Conservation (phyloP, 371 early-diverging fungal genomes). For the Mortierella sp. region DNA sequence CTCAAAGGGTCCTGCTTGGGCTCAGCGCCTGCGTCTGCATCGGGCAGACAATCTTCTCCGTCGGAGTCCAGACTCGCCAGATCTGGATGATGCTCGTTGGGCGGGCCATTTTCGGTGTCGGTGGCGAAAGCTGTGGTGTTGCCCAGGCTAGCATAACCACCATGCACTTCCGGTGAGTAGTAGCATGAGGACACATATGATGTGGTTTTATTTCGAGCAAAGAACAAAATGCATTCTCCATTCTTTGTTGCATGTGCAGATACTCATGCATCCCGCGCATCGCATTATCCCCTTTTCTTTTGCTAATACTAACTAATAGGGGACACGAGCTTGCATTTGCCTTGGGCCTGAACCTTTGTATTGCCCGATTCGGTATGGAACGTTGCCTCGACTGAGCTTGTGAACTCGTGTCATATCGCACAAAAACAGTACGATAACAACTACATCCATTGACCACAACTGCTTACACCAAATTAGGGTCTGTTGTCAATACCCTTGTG, state of each 20-base stretch:
- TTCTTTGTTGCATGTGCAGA: background rate
- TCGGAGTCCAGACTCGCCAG: conserved; percentile 63
- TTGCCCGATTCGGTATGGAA: conserved; percentile 66
- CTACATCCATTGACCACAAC: background rate
- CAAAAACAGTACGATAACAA: background rate
- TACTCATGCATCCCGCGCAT: background rate
- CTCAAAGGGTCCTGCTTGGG: conserved; percentile 61
- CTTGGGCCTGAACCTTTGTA: conserved; percentile 71
- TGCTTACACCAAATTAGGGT: conserved; percentile 36
- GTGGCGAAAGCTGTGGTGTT: conserved; percentile 81
- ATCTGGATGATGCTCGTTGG: conserved; percentile 73
- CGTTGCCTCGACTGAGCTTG: background rate
- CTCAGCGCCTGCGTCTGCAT: conserved; percentile 70
- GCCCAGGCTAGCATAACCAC: conserved; percentile 62
- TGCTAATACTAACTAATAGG: conserved; percentile 21
- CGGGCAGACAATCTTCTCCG: conserved; percentile 76
- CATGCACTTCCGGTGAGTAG: conserved; percentile 37
- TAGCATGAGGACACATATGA: too few species aligned
- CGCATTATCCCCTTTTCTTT: background rate
- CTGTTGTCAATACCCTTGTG: conserved; percentile 69
- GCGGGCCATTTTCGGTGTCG: conserved; percentile 77
- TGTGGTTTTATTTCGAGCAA: background rate
- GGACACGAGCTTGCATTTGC: conserved; percentile 74
- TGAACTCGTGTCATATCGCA: conserved; percentile 2
- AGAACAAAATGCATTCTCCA: background rate